Evolutionary conservation across 768 basidiomycete genomes (phyloP).

Genomic region (Naganishia randhawae): DNA sequence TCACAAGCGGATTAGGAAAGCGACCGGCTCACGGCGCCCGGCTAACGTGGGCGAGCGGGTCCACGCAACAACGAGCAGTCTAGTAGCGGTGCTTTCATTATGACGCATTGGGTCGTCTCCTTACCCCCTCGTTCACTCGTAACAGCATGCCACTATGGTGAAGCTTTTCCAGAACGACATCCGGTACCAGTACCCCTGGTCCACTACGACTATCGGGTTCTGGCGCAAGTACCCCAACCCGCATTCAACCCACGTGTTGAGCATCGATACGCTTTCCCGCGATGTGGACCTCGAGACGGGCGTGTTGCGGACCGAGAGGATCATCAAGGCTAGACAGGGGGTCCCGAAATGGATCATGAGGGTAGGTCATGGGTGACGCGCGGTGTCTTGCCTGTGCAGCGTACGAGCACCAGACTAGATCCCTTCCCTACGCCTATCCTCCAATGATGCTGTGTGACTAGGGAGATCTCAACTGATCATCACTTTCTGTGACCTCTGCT

Average conservation of each 20-base stretch:
- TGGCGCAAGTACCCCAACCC: slow-evolving; percentile 97
- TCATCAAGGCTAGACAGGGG: slow-evolving; percentile 87
- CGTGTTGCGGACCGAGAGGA: slow-evolving; percentile 80
- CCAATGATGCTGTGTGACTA: too few species aligned
- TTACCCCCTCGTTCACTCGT: not conserved
- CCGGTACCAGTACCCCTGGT: slow-evolving; percentile 61
- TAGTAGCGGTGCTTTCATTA: too few species aligned
- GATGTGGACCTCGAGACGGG: slow-evolving; percentile 77
- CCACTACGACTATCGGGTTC: slow-evolving; percentile 85
- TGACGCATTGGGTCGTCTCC: too few species aligned
- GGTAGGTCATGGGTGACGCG: too few species aligned
- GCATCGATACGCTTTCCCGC: slow-evolving; percentile 65
- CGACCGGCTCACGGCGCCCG: too few species aligned
- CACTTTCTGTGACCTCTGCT: not conserved
- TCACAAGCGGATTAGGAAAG: too few species aligned
- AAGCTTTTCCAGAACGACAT: slow-evolving; percentile 31
- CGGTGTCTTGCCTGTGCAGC: too few species aligned
- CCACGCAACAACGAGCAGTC: too few species aligned
- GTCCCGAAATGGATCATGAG: slow-evolving; percentile 88
- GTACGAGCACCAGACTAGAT: too few species aligned
- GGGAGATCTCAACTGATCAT: slow-evolving; percentile 1
- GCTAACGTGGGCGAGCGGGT: too few species aligned
- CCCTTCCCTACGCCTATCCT: too few species aligned
- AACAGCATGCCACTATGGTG: slow-evolving; percentile 25
- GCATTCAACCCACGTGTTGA: slow-evolving; percentile 44